These are phyloP conservation scores for Alternaria brassicicola DNA, from an alignment of 2,329 filamentous ascomycete species.

Conservation along the genomic window DNA sequence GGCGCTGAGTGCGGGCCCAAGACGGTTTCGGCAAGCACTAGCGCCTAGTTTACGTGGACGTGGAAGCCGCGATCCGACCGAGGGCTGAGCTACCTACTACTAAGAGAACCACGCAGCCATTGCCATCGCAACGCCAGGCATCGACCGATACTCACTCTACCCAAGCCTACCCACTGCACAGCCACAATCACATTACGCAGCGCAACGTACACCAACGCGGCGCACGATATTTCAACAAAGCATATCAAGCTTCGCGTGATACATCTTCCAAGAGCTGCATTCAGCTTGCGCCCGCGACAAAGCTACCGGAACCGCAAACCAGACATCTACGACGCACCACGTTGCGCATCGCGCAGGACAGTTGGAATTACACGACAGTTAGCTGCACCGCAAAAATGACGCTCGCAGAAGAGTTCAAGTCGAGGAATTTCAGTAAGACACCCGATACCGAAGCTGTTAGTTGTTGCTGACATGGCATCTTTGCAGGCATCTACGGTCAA, in stretches of 20 bases:
- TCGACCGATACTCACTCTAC: constrained; percentile 21
- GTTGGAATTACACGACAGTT: background rate
- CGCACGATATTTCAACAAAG: constrained; percentile 8
- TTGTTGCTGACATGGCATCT: constrained; percentile 40
- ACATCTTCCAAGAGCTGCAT: constrained; percentile 29
- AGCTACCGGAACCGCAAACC: constrained; percentile 16
- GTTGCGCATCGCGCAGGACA: constrained; percentile 5
- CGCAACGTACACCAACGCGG: constrained; percentile 30
- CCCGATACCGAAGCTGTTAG: constrained; percentile 12
- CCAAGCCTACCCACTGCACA: constrained; percentile 28
- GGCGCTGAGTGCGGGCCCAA: constrained; percentile 19
- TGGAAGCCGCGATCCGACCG: constrained; percentile 35
- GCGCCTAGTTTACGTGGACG: constrained; percentile 42
- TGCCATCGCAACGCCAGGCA: constrained; percentile 28
- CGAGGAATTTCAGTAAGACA: constrained; percentile 69
- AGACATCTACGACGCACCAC: constrained; percentile 8
- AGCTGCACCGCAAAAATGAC: constrained; percentile 55
- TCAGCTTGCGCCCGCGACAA: constrained; percentile 34
- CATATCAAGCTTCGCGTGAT: constrained; percentile 24
- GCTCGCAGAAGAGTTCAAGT: constrained; percentile 66
- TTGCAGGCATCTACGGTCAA: constrained; percentile 70
- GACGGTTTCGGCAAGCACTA: constrained; percentile 37
- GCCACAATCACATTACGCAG: constrained; percentile 41
- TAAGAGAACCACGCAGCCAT: constrained; percentile 9
- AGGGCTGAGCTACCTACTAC: constrained; percentile 25